A percentile compares a stretch with the other conserved stretches of the same genome.
Evolutionary conservation across 345 rosid genomes (phyloP).

Genomic region (Linum usitatissimum): DNA sequence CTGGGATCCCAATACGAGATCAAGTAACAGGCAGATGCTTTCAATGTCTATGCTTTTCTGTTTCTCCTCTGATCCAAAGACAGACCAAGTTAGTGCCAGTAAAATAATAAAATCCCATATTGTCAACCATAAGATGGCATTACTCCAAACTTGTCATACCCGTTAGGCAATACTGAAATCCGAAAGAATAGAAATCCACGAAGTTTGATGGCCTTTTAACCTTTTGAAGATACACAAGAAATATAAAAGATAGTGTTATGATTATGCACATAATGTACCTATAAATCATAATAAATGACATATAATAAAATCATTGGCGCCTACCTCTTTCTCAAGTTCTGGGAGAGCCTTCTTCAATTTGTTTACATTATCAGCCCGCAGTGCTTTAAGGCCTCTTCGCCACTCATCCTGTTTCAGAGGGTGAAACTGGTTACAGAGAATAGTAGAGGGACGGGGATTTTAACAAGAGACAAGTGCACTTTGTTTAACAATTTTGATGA

Average conservation of each 20-base stretch:
- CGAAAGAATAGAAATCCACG: slow-evolving; percentile 25
- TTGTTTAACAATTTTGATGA: background rate
- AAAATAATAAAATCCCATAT: background rate
- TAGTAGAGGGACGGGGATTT: background rate
- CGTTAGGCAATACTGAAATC: slow-evolving; percentile 26
- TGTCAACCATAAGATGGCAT: background rate
- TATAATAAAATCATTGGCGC: background rate
- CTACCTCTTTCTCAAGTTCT: slow-evolving; percentile 29
- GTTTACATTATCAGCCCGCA: slow-evolving; percentile 22
- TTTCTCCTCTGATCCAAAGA: slow-evolving; percentile 23
- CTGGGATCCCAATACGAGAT: slow-evolving; percentile 24
- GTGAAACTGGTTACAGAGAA: background rate
- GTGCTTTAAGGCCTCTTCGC: slow-evolving; percentile 25
- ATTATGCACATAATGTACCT: background rate
- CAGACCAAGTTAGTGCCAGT: background rate
- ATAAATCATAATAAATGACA: background rate
- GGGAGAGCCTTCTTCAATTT: slow-evolving; percentile 25
- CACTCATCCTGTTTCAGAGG: slow-evolving; percentile 20
- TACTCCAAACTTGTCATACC: slow-evolving; percentile 10
- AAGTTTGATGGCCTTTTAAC: slow-evolving; percentile 25
- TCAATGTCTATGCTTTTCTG: slow-evolving; percentile 31
- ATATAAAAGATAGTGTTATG: background rate
- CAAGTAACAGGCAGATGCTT: slow-evolving; percentile 28
- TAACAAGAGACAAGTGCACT: background rate
- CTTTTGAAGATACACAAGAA: slow-evolving; percentile 8